A percentile compares a stretch with the other conserved stretches of the same genome.
Evolutionary conservation across 2,329 filamentous ascomycete genomes (phyloP).

Genomic region (Dactylellina haptotyla): DNA sequence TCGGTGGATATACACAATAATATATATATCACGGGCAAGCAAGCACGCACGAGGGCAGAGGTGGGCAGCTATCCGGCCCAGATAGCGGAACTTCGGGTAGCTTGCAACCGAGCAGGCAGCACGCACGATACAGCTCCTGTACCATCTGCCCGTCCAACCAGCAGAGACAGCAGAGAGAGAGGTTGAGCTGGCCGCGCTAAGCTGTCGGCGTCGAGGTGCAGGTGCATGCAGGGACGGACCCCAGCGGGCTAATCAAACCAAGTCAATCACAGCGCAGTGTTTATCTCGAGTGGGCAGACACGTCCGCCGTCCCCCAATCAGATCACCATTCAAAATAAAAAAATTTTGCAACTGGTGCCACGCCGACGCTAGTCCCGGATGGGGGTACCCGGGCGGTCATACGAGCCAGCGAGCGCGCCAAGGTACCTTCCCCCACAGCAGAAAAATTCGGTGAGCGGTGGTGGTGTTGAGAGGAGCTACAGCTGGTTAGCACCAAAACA

Average conservation of each 20-base stretch:
- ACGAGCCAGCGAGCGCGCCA: not conserved
- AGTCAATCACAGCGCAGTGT: slow-evolving; percentile 26
- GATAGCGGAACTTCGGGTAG: slow-evolving; percentile 38
- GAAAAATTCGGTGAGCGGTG: not conserved
- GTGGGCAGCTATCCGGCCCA: too few species aligned
- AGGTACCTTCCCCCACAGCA: not conserved
- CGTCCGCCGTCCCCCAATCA: slow-evolving; percentile 42
- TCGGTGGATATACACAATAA: too few species aligned
- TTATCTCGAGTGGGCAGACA: slow-evolving; percentile 35
- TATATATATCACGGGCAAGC: too few species aligned
- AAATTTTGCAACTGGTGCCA: slow-evolving; percentile 38
- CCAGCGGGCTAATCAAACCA: too few species aligned
- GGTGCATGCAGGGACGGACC: slow-evolving; percentile 37
- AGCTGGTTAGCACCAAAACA: not conserved
- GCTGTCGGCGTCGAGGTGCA: not conserved
- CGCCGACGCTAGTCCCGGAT: slow-evolving; percentile 8
- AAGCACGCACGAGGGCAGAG: too few species aligned
- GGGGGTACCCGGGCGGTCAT: not conserved
- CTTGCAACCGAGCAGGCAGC: slow-evolving; percentile 10
- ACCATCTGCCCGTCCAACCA: too few species aligned
- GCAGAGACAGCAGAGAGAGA: too few species aligned
- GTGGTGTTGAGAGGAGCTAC: not conserved
- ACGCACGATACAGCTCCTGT: not conserved
- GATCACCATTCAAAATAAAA: slow-evolving; percentile 13
- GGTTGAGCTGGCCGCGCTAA: not conserved